Evolutionary conservation across 805 yeast genomes (phyloP).

Genomic region (Candida namnaoensis): DNA sequence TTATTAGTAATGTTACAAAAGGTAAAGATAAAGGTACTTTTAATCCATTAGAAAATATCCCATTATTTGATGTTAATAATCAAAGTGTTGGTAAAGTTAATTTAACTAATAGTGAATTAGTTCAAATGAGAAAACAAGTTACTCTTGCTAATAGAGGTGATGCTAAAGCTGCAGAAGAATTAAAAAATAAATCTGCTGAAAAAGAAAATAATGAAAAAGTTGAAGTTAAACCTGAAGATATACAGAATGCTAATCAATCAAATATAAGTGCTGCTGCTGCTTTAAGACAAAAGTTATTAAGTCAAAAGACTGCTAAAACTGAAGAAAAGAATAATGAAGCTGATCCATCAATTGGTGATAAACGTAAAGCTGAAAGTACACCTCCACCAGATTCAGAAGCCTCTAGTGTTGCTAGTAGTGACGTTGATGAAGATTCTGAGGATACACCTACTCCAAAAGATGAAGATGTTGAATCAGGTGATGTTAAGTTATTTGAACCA

Average conservation of each 20-base stretch:
- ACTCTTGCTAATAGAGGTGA: constrained; percentile 69
- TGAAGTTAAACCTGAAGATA: constrained; percentile 10
- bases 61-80: constrained; percentile 70
- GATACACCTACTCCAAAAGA: too few relatives aligned
- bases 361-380: constrained; percentile 10
- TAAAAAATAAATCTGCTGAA: constrained; percentile 1
- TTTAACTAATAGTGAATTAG: constrained; percentile 63
- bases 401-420: constrained; percentile 5
- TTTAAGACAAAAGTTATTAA: constrained; percentile 24
- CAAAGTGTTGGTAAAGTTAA: constrained; percentile 60
- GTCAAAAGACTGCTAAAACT: constrained; percentile 13
- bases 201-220: not conserved
- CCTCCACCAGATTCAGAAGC: constrained; percentile 3
- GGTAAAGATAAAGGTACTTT: constrained; percentile 75
- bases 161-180: constrained; percentile 19
- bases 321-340: constrained; percentile 3
- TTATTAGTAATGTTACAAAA: constrained; percentile 47
- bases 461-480: constrained; percentile 4
- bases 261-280: constrained; percentile 39
- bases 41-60: constrained; percentile 61
- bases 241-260: constrained; percentile 24
- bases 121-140: constrained; percentile 49
- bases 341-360: constrained; percentile 10
- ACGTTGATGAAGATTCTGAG: constrained; percentile 11
- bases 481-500: constrained; percentile 72